phyloP scores from a whole-genome alignment of 106 monocot genomes.

The Apostasia ramifera region DNA sequence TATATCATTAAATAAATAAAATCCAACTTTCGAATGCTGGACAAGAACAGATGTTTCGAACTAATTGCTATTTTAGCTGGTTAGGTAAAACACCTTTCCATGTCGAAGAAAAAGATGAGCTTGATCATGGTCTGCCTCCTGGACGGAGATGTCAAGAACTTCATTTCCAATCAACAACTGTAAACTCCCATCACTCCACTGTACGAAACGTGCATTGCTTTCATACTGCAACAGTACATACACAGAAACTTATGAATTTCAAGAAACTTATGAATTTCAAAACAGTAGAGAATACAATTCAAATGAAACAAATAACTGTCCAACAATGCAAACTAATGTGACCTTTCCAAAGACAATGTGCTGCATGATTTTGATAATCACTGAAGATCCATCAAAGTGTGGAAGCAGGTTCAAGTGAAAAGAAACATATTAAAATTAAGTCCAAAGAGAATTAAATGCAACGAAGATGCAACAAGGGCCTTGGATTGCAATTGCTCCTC shows the following conservation, averaged over 20 bases:
- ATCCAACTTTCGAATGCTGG: too few species aligned
- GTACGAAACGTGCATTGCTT: slow-evolving; percentile 97
- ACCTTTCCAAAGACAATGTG: too few species aligned
- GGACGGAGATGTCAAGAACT: slow-evolving; percentile 89
- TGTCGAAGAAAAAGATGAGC: slow-evolving; percentile 87
- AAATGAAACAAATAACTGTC: background rate
- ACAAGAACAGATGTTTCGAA: too few species aligned
- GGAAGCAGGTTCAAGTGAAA: too few species aligned
- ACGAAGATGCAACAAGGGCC: too few species aligned
- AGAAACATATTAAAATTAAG: too few species aligned
- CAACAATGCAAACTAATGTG: too few species aligned
- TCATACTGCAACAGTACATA: slow-evolving; percentile 45
- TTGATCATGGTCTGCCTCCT: slow-evolving; percentile 93
- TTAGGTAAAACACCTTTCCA: slow-evolving; percentile 56
- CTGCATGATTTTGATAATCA: too few species aligned
- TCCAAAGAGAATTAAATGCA: too few species aligned
- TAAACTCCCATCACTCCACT: slow-evolving; percentile 93
- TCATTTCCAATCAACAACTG: slow-evolving; percentile 96
- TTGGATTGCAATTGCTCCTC: too few species aligned
- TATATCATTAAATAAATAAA: too few species aligned
- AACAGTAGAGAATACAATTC: background rate
- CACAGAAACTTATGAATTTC: slow-evolving; percentile 1
- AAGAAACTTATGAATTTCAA: background rate
- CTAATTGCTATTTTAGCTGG: background rate
- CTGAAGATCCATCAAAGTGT: too few species aligned